These are phyloP conservation scores for Cryptosporidium ryanae DNA, from an alignment of 169 alveolate genomes.

Conservation along the genomic window DNA sequence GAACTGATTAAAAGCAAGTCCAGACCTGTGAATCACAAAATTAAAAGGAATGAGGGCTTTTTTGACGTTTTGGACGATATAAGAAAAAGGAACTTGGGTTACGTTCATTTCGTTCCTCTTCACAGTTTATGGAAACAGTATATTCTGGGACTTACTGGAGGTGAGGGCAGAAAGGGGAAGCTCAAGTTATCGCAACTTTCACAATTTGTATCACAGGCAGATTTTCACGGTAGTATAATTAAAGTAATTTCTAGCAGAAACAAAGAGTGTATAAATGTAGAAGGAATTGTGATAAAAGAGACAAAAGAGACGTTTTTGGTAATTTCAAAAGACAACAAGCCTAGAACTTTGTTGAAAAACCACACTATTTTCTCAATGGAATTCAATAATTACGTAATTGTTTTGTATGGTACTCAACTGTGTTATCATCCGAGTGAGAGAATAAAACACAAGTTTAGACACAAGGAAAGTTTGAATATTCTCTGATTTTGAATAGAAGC, in stretches of 20 bases:
- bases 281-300: slow-evolving; percentile 61
- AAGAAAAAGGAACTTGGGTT: slow-evolving; percentile 10
- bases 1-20: neutral
- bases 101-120: slow-evolving; percentile 49
- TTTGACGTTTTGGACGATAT: slow-evolving; percentile 44
- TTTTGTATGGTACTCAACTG: slow-evolving; percentile 52
- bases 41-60: slow-evolving; percentile 35
- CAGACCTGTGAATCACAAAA: slow-evolving; percentile 6
- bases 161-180: neutral
- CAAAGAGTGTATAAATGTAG: slow-evolving; percentile 39
- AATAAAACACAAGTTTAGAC: slow-evolving; percentile 66
- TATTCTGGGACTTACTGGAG: slow-evolving; percentile 7
- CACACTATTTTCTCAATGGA: slow-evolving; percentile 26
- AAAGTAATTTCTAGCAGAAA: slow-evolving; percentile 42
- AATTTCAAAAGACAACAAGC: slow-evolving; percentile 47
- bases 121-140: slow-evolving; percentile 63
- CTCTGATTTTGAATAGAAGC: neutral
- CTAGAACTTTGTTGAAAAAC: slow-evolving; percentile 24
- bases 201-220: slow-evolving; percentile 42
- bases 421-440: slow-evolving; percentile 70
- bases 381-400: slow-evolving; percentile 9
- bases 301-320: slow-evolving; percentile 67
- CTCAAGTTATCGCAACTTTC: slow-evolving; percentile 39
- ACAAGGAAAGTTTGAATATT: slow-evolving; percentile 27
- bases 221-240: slow-evolving; percentile 41